Evolutionary conservation across 2,329 filamentous ascomycete genomes (phyloP).

Genomic region (Ascocoryne sarcoides): DNA sequence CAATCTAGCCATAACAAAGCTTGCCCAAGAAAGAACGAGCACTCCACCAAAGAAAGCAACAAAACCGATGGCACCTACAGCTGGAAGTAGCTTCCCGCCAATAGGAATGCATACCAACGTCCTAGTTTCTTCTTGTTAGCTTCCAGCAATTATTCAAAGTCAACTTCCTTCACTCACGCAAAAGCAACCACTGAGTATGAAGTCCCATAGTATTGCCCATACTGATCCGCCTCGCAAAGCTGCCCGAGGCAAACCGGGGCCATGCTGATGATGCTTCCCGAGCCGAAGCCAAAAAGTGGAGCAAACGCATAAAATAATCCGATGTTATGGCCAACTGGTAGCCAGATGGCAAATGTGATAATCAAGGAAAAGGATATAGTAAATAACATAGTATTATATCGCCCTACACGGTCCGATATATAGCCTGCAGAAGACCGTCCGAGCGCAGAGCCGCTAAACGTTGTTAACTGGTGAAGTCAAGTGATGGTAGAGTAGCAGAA

Average conservation of each 20-base stretch:
- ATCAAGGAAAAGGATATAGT: slow-evolving; percentile 18
- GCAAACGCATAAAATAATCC: slow-evolving; percentile 24
- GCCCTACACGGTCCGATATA: slow-evolving; percentile 19
- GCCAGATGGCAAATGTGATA: slow-evolving; percentile 18
- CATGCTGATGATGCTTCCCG: slow-evolving; percentile 24
- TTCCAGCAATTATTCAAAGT: neutral
- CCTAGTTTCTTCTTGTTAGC: slow-evolving; percentile 6
- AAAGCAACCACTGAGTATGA: slow-evolving; percentile 23
- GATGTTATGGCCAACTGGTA: slow-evolving; percentile 18
- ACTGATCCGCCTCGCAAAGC: slow-evolving; percentile 24
- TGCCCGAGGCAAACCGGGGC: slow-evolving; percentile 25
- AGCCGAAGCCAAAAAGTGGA: slow-evolving; percentile 24
- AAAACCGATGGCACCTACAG: slow-evolving; percentile 16
- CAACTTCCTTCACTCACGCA: slow-evolving; percentile 21
- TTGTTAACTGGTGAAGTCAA: neutral
- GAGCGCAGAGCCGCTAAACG: slow-evolving; percentile 18
- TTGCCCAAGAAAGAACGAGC: slow-evolving; percentile 16
- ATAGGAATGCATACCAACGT: slow-evolving; percentile 24
- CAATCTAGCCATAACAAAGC: slow-evolving; percentile 25
- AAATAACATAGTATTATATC: slow-evolving; percentile 23
- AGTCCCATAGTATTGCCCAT: slow-evolving; percentile 25
- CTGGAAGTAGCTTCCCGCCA: slow-evolving; percentile 20
- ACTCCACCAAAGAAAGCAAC: slow-evolving; percentile 23
- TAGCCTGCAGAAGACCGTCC: slow-evolving; percentile 20
- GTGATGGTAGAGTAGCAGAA: no score